Base-by-base conservation (phyloP, 805 yeast genomes). In the Ogataea pilisensis region DNA sequence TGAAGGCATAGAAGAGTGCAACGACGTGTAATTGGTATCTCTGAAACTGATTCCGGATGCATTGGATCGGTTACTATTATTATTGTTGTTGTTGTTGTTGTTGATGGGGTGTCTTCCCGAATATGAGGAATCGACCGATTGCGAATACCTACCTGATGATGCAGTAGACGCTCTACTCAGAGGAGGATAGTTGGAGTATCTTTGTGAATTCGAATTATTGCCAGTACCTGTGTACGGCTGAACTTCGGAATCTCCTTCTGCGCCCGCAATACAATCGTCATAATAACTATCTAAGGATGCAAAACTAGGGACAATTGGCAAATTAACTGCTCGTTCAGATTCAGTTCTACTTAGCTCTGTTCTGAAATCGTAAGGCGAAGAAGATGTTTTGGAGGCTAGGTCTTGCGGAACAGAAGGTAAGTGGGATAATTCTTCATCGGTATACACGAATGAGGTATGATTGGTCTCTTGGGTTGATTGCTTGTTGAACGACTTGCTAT, bases 251-350 rank as follows among this genome's bases (percentile, higher is more conserved):
- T 38, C n/a, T n/a, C n/a, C n/a, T n/a, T n/a, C 41, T 9, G 14
- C 19, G 19, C 7, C 13, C 3, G 27, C 27, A 9, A 18, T 20
- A 25, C 28, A 45, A 31, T 54, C 58, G 34, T 56, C 68, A 54
- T 81, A 80, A 44, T 76, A 72, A 56, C 89, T 79, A 53, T 82
- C 89, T 54, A 85, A 64, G 0, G 90, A 83, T 1, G 91, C 91
- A 67, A 82, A 83, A 46, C 89, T 82, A 31, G 85, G 85, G 45
- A 78, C 81, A 13, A 81, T 66, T 0, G 87, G 87, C 30, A 83
- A 17, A 40, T 47, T 37, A 2, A 38, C 49, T 9, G 46, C 39
- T 19, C 45, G 41, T 11, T 27, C 19, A 2, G 24, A 19, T 8
- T 46, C 52, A 8, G 42, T 28, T n/a, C 38, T 24, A 16, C 39